phyloP scores from a whole-genome alignment of 2,329 filamentous ascomycete genomes.

The Sordariomycetes sp. region DNA sequence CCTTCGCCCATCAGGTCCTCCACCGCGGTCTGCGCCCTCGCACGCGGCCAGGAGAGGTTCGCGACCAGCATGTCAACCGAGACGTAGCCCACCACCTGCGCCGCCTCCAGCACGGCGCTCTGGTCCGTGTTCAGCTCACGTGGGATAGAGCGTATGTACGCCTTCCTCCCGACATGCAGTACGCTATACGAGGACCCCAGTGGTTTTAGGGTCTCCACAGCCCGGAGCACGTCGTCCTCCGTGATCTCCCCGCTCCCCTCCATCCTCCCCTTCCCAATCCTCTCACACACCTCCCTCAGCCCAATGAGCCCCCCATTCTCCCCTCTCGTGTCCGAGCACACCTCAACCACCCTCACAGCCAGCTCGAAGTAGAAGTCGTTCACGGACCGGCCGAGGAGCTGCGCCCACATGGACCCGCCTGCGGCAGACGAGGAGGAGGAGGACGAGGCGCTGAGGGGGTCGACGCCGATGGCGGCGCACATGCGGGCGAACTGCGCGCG shows the following conservation, averaged over 20 bases:
- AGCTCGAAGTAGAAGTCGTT: conserved; percentile 99
- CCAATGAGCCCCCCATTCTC: conserved; percentile 93
- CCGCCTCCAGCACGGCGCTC: conserved; percentile 81
- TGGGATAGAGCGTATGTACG: conserved; percentile 85
- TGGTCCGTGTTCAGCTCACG: conserved; percentile 95
- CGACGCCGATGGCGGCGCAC: conserved; percentile 94
- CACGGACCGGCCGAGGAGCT: conserved; percentile 80
- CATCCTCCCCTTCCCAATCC: conserved; percentile 60
- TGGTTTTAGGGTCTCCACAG: conserved; percentile 77
- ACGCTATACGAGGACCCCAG: conserved; percentile 83
- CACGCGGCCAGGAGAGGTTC: conserved; percentile 77
- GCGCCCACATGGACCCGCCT: conserved; percentile 73
- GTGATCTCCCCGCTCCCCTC: conserved; percentile 72
- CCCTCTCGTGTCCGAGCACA: conserved; percentile 73
- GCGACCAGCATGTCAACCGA: conserved; percentile 79
- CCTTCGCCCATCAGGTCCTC: conserved; percentile 84
- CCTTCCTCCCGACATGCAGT: conserved; percentile 69
- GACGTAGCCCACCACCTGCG: conserved; percentile 81
- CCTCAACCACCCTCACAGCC: conserved; percentile 87
- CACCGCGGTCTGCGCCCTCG: conserved; percentile 77
- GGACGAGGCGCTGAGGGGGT: conserved; percentile 58
- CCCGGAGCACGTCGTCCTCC: conserved; percentile 86
- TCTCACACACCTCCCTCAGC: conserved; percentile 67
- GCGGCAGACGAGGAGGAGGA: conserved; percentile 22
- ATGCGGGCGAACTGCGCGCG: conserved; percentile 96